A percentile compares a stretch with the other conserved stretches of the same genome.
These are phyloP conservation scores for Rhodotorula diobovata DNA, from an alignment of 768 basidiomycete species.

Conservation along the genomic window DNA sequence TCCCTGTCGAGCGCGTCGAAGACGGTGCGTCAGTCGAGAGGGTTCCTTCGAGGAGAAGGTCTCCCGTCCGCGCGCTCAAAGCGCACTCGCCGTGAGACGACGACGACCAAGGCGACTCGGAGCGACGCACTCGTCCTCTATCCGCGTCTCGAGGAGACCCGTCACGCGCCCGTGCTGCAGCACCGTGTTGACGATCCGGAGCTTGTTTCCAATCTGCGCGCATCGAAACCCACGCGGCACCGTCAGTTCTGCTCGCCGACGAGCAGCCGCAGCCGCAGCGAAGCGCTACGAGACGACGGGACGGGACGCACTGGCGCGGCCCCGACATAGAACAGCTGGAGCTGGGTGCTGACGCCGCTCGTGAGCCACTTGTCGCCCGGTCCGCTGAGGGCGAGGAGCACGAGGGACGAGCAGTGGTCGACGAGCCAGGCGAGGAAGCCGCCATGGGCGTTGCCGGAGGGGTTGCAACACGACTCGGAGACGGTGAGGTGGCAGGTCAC, in stretches of 20 bases:
- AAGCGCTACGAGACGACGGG: background rate
- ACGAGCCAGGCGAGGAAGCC: constrained; percentile 34
- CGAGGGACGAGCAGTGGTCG: constrained; percentile 29
- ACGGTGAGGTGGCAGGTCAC: constrained; percentile 18
- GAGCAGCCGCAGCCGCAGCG: background rate
- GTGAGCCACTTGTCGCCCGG: constrained; percentile 25
- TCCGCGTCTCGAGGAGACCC: constrained; percentile 20
- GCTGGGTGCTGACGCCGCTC: constrained; percentile 23
- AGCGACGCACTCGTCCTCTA: constrained; percentile 16
- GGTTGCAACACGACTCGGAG: constrained; percentile 14
- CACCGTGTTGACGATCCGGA: constrained; percentile 14
- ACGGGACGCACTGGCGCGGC: constrained; percentile 28
- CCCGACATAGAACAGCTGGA: constrained; percentile 18
- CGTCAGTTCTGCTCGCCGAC: too few relatives aligned
- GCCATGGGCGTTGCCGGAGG: constrained; percentile 25
- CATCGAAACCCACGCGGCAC: fast-evolving
- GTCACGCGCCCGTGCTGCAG: constrained; percentile 24
- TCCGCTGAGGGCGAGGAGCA: constrained; percentile 18
- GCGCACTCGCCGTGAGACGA: too few relatives aligned
- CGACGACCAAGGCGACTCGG: background rate
- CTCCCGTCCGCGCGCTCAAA: too few relatives aligned
- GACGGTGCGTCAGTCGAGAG: fast-evolving
- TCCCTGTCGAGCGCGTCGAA: background rate
- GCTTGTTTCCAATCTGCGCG: constrained; percentile 13
- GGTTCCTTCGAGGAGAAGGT: too few relatives aligned